Base-by-base conservation (phyloP, 2,329 filamentous ascomycete genomes). In the Colletotrichum sp. region DNA sequence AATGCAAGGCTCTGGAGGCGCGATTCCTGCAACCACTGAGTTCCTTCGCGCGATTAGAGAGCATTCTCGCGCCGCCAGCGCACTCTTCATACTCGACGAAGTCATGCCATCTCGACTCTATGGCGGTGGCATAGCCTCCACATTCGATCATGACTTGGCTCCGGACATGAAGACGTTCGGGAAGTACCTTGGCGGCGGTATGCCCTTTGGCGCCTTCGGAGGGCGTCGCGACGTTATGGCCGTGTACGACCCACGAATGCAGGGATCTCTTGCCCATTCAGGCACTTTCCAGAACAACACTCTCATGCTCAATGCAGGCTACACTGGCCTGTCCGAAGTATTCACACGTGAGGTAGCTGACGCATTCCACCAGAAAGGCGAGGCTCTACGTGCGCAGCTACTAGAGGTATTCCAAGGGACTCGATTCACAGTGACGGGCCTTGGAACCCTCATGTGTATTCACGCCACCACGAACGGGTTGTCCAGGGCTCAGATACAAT, bases 221-320 rank as follows among this genome's bases (percentile, higher is more conserved):
- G 91, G 91, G 0, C 81, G 84, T 24, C 79, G 81, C 67, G 85
- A 88, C 4, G 84, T 92, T 57, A 91, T 92, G 88, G 79, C 80
- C 0, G 79, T 89, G 15, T 92, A 88, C 80, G 88, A 90, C 78
- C 61, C 61, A 21, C 13, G 28, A 32, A 65, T 28, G 30, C n/a
- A 24, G n/a, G 61, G 30, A 10, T 52, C 43, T 21, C 82, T 91
- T 6, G 82, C 84, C 4, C 91, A 93, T 78, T 88, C 90, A 0
- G 91, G 91, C 0, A 93, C 91, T 0, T 93, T 92, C 82, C 92
- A 93, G 79, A 93, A 93, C 78, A 92, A 93, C 78, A 28, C 26
- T 3, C 21, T 58, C 21, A 58, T 52, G 43, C 43, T 52, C 43
- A 52, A 52, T 13, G 43, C 43, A 2, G 43, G 43, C 0, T 52